These are phyloP conservation scores for Solanum gracilifrons DNA, from an alignment of 257 asterid species.

Conservation along the genomic window DNA sequence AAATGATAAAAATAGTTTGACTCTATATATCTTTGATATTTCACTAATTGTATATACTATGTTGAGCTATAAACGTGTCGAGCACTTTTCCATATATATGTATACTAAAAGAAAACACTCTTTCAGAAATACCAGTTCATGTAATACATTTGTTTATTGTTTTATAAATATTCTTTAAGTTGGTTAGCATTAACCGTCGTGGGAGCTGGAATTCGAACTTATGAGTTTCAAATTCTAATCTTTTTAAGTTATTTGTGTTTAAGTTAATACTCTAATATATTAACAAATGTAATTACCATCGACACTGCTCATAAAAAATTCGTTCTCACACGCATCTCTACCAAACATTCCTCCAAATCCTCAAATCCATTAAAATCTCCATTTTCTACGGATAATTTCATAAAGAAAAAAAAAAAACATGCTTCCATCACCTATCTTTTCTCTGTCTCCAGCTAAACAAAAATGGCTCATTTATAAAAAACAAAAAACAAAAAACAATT, in stretches of 20 bases:
- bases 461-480: constrained; percentile 13
- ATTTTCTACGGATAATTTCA: constrained; percentile 25
- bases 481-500: background rate
- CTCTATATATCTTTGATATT: background rate
- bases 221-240: background rate
- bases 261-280: background rate
- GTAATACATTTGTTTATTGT: background rate
- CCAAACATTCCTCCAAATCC: constrained; percentile 6
- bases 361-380: constrained; percentile 15
- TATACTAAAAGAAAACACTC: background rate
- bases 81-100: background rate
- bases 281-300: background rate
- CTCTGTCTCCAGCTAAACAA: constrained; percentile 2
- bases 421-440: background rate
- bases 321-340: background rate
- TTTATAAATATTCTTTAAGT: background rate
- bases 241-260: background rate
- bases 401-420: constrained; percentile 8
- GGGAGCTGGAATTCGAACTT: background rate
- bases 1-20: background rate
- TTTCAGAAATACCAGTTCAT: background rate
- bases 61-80: background rate
- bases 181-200: background rate
- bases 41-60: background rate
- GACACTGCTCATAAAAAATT: background rate